A percentile compares a stretch with the other conserved stretches of the same genome.
Conservation (phyloP, 495 filamentous ascomycete genomes). For the Apodospora peruviana region DNA sequence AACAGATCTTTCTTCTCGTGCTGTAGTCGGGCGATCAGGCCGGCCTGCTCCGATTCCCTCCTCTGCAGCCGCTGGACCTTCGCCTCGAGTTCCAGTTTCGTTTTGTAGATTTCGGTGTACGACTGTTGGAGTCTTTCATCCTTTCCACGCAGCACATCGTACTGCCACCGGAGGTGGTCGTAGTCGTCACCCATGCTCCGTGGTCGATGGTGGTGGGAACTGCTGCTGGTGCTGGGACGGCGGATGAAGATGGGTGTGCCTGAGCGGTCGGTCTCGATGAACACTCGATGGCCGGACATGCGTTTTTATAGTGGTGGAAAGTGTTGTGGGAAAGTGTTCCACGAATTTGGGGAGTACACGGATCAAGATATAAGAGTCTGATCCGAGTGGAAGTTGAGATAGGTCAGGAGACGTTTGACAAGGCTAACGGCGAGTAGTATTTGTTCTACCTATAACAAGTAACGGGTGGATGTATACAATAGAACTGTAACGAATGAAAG, state of each 20-base stretch:
- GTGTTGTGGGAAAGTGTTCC: neutral
- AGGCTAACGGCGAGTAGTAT: neutral
- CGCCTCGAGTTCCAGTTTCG: neutral
- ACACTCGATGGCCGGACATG: neutral
- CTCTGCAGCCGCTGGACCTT: neutral
- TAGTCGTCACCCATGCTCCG: neutral
- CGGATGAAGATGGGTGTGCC: neutral
- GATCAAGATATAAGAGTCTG: neutral
- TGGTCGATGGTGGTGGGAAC: neutral
- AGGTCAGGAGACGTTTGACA: neutral
- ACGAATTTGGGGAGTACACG: neutral
- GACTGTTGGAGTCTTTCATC: too few relatives aligned
- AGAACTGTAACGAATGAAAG: too few relatives aligned
- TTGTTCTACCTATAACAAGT: neutral
- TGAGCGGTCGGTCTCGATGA: neutral
- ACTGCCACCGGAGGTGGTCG: neutral
- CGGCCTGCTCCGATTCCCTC: neutral
- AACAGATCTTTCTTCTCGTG: neutral
- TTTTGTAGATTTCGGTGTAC: neutral
- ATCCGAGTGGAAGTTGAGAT: neutral
- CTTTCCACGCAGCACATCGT: too few relatives aligned
- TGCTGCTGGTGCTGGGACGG: neutral
- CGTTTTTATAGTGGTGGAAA: neutral
- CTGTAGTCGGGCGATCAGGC: neutral
- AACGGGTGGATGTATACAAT: neutral